Evolutionary conservation across 441 rosid species (phyloP), one percentile per base, ranked within the genome.

Genomic region (Bruguiera hainesii): DNA sequence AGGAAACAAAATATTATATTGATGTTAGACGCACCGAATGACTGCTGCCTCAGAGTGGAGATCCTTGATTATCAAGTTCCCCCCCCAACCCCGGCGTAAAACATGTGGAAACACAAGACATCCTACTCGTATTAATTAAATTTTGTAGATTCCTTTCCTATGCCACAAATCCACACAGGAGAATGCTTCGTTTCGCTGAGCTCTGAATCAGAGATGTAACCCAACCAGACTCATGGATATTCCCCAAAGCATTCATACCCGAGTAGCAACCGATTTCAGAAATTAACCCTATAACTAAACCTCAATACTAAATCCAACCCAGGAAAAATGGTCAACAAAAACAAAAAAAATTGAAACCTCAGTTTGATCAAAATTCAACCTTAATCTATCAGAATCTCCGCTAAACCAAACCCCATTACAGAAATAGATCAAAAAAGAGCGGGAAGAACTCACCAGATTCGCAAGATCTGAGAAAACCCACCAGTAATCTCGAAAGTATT

Each of bases 251-350:
- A 69, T 60, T 70, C 75, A 56, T 70, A 53, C 61, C 71, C 1
- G 28, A 25, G 59, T 50, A 68, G 68, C 75, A 81, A 74, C 76
- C 65, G 76, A 73, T 66, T 65, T 30, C 69, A 73, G 46, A 73
- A 78, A 21, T 13, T 7, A 2, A 5, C 57, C 21, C 26, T 15
- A 25, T 7, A 53, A 7, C 57, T 50, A n/a, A 49, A 61, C 19
- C 21, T 29, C 21, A 8, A 21, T 25, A 29, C 51, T 33, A 2
- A 60, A 71, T 51, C 7, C 49, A 28, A 37, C 7, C 62, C 25
- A 26, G 39, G 18, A 10, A 61, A 61, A 28, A 1, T 8, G 15
- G 42, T 2, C 1, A 63, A 15, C 2, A 52, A 30, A 51, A 26
- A 26, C 26, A 26, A 26, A 26, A 26, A 1, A 26, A 23, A 23